Percentiles rank a stretch among this genome's conserved stretches.
Evolutionary conservation across 1,284 basidiomycete species (phyloP).

Genomic region (Tranzscheliella williamsii): DNA sequence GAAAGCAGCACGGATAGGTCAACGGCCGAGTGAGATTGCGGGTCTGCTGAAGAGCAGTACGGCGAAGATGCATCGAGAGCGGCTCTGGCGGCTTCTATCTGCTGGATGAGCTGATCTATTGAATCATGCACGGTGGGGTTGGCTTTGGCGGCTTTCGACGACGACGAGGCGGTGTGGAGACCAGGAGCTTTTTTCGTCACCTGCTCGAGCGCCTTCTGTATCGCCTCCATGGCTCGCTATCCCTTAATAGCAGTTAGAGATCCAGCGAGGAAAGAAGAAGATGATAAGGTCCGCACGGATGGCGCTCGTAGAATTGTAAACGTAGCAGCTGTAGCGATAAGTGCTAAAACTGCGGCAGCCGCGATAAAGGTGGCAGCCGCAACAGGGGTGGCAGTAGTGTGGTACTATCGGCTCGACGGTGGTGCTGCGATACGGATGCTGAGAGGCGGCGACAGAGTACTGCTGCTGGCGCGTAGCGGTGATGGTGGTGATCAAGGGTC

Average conservation of each 20-base stretch:
- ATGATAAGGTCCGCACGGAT: too few relatives aligned
- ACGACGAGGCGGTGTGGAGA: slow-evolving; percentile 26
- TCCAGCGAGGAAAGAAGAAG: neutral
- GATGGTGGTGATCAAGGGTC: too few relatives aligned
- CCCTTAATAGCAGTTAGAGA: neutral
- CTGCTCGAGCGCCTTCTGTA: slow-evolving; percentile 50
- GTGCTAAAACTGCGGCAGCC: too few relatives aligned
- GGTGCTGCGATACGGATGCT: too few relatives aligned
- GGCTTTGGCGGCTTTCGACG: slow-evolving; percentile 13
- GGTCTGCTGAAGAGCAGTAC: too few relatives aligned
- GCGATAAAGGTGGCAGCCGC: too few relatives aligned
- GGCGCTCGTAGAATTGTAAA: too few relatives aligned
- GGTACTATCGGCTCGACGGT: too few relatives aligned
- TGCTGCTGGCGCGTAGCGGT: too few relatives aligned
- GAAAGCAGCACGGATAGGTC: slow-evolving; percentile 12
- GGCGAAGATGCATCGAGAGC: slow-evolving; percentile 4
- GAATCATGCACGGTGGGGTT: slow-evolving; percentile 39
- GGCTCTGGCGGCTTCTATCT: slow-evolving; percentile 40
- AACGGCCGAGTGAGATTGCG: slow-evolving; percentile 2
- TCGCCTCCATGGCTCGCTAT: slow-evolving; percentile 51
- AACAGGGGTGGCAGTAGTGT: too few relatives aligned
- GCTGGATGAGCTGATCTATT: slow-evolving; percentile 45
- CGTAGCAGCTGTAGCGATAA: too few relatives aligned
- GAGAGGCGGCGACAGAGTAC: too few relatives aligned
- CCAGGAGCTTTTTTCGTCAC: slow-evolving; percentile 37